Base-by-base conservation (phyloP, 768 basidiomycete genomes). In the Termitomyces sp. region DNA sequence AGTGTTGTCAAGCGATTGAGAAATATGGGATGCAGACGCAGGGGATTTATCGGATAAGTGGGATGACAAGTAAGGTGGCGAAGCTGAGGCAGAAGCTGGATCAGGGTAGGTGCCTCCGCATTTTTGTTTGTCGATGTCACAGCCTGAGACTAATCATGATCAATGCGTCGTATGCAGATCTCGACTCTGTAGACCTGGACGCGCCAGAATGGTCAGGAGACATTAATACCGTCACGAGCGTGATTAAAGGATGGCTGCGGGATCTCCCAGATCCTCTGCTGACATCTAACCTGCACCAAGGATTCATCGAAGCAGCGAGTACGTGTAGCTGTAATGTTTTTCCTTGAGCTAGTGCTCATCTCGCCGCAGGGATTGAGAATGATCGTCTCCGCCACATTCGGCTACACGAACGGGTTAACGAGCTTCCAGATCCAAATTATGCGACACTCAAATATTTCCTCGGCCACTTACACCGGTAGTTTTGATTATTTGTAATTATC, bases 361-460 rank as follows among this genome's bases (percentile, higher is more conserved):
- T 46, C 45, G 54, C 16, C 64, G 53, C 64, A 95, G 90, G 87
- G 69, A 91, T 91, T 61, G 97, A 98, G 55, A 97, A 96, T 67
- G 95, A 97, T 64, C 86, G 96, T 51, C 76, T 98, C 63, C 84
- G 96, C 58, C 96, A 98, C 67, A 98, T 99, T 62, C 86, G 95
- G 50, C 76, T 98, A 53, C 97, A 99, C 67, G 97, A 98, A 69
- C 87, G 95, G 46, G 95, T 99, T 46, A 99, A 99, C 67, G 96
- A 98, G 63, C 81, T 99, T 53, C 96, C 97, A 13, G 97, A 99
- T 74, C 84, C 97, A n/a, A 98, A 98, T 72, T 99, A 99, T 67
- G 93, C 97, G 1, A 96, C 96, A 1, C 79, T 98, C 51, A 98
- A 98, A 70, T 97, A 83, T 71, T 90, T 98, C 72, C 80, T 99